These are phyloP conservation scores for Raphidocelis subcapitata DNA, from an alignment of 139 green algal genomes.

Conservation along the genomic window DNA sequence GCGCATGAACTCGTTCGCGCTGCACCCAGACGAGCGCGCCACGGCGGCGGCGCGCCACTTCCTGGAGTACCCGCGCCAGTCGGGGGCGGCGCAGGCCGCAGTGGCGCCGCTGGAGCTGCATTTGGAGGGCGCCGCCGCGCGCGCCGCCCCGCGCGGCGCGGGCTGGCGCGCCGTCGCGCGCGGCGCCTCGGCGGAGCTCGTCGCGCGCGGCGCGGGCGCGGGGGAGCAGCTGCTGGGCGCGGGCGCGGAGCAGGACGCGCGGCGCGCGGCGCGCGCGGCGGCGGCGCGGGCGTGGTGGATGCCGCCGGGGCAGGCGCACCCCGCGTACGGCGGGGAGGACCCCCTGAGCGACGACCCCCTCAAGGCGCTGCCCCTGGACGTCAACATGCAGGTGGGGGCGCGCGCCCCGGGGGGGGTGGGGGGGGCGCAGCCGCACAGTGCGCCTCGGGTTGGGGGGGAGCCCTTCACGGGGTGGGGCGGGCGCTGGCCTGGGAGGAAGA, in stretches of 20 bases:
- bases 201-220: background rate
- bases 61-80: constrained; percentile 28
- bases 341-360: background rate
- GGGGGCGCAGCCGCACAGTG: too few relatives aligned
- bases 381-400: background rate
- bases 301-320: background rate
- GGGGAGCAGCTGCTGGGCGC: background rate
- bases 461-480: background rate
- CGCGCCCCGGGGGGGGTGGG: too few relatives aligned
- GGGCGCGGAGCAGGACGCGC: background rate
- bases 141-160: background rate
- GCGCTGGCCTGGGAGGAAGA: background rate
- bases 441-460: too few relatives aligned
- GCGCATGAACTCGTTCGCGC: background rate
- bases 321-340: background rate
- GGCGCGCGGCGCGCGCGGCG: background rate
- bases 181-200: too few relatives aligned
- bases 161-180: background rate
- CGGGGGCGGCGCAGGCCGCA: background rate
- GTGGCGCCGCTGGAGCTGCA: background rate
- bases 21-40: constrained; percentile 4
- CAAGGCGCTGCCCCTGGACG: background rate
- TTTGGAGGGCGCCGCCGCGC: background rate
- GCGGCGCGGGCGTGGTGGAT: background rate
- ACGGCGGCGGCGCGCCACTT: constrained; percentile 10